These are phyloP conservation scores for Pleurotus eryngii DNA, from an alignment of 768 basidiomycete genomes.

Conservation along the genomic window DNA sequence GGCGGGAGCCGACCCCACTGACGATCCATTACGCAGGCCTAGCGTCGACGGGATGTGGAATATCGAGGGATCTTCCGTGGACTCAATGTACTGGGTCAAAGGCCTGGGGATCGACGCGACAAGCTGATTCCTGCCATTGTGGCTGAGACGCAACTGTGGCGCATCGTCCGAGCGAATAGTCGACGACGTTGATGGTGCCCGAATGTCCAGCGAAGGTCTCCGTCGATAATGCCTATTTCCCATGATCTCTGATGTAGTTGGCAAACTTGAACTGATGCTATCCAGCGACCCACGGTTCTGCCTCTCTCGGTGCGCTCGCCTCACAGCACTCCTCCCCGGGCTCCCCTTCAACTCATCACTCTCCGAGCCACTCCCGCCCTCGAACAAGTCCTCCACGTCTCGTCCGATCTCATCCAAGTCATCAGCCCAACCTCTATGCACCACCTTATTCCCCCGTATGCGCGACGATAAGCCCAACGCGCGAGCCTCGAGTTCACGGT, in stretches of 20 bases:
- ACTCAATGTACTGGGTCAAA: constrained; percentile 69
- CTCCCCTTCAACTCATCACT: not conserved
- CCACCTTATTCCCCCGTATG: constrained; percentile 41
- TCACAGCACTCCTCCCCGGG: not conserved
- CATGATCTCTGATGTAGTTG: constrained; percentile 23
- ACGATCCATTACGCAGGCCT: constrained; percentile 48
- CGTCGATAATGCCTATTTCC: constrained; percentile 23
- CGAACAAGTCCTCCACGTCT: constrained; percentile 60
- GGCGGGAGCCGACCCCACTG: constrained; percentile 19
- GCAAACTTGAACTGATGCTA: constrained; percentile 44
- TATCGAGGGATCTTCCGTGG: constrained; percentile 45
- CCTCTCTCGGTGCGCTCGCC: constrained; percentile 4
- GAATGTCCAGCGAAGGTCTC: constrained; percentile 46
- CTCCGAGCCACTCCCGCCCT: constrained; percentile 18
- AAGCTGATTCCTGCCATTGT: constrained; percentile 49
- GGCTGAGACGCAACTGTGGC: constrained; percentile 49
- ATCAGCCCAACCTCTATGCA: constrained; percentile 59
- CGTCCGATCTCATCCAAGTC: constrained; percentile 64
- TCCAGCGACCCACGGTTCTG: constrained; percentile 12
- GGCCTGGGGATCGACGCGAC: constrained; percentile 72
- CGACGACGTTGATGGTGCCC: constrained; percentile 11
- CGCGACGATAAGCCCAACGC: constrained; percentile 51
- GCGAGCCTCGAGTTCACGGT: constrained; percentile 45
- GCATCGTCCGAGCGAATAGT: constrained; percentile 10
- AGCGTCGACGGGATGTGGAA: constrained; percentile 70